Conservation (phyloP, 371 early-diverging fungal genomes). For the Lichtheimia ornata region DNA sequence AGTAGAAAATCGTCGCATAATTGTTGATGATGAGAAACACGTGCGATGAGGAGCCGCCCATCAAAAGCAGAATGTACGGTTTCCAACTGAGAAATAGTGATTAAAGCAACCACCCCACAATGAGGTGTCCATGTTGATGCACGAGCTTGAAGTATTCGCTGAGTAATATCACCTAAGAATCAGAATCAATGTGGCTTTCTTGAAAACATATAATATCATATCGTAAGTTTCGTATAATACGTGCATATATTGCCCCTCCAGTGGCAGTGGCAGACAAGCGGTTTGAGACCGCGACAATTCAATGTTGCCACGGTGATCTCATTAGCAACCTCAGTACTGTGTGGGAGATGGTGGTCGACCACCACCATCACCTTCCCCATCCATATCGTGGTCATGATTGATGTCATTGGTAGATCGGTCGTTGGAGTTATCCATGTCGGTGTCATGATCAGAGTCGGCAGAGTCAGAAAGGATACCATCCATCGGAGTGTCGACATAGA, state of each 20-base stretch:
- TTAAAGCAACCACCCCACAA: slow-evolving; percentile 8
- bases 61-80: background rate
- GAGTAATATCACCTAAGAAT: background rate
- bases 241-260: background rate
- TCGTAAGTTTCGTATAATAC: background rate
- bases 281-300: slow-evolving; percentile 18
- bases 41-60: slow-evolving; percentile 10
- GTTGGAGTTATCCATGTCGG: too few species aligned
- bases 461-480: too few species aligned
- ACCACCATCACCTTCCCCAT: too few species aligned
- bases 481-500: too few species aligned
- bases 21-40: background rate
- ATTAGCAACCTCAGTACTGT: too few species aligned
- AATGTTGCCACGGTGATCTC: slow-evolving; percentile 15
- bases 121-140: slow-evolving; percentile 7
- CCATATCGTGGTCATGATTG: too few species aligned
- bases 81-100: background rate
- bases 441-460: too few species aligned
- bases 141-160: background rate
- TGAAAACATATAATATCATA: slow-evolving; percentile 8
- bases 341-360: too few species aligned
- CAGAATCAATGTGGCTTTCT: slow-evolving; percentile 7
- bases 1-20: slow-evolving; percentile 2
- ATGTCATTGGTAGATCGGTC: too few species aligned
- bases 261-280: too few species aligned